Percentiles rank a stretch among this genome's conserved stretches.
phyloP scores from a whole-genome alignment of 2,329 filamentous ascomycete genomes.

The Elsinoe australis region DNA sequence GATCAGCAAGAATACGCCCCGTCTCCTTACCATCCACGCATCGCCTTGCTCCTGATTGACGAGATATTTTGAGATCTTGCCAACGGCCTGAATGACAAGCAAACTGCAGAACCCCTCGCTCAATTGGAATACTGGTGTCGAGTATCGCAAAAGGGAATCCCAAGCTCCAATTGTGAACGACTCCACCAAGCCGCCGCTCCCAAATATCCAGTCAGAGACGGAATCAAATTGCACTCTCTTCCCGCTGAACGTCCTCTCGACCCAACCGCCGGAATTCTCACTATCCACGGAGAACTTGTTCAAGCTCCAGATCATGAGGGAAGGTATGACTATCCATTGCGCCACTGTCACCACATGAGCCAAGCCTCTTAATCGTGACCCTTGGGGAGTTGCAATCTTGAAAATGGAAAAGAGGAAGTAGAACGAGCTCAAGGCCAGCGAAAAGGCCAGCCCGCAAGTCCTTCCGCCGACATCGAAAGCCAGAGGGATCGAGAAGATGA shows the following conservation, averaged over 20 bases:
- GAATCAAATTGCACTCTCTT: constrained; percentile 57
- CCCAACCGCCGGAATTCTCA: constrained; percentile 64
- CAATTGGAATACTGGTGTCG: constrained; percentile 88
- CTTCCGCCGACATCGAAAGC: constrained; percentile 96
- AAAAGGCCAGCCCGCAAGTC: constrained; percentile 90
- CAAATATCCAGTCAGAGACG: constrained; percentile 78
- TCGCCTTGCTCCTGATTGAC: constrained; percentile 91
- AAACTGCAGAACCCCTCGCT: constrained; percentile 94
- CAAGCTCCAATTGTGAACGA: constrained; percentile 72
- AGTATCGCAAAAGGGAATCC: constrained; percentile 83
- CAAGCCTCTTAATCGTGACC: constrained; percentile 64
- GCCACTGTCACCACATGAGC: constrained; percentile 62
- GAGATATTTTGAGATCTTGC: constrained; percentile 89
- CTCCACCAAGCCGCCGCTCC: constrained; percentile 74
- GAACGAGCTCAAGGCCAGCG: constrained; percentile 77
- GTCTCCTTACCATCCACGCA: constrained; percentile 76
- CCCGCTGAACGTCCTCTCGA: constrained; percentile 66
- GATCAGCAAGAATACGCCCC: too few species aligned
- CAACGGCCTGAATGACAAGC: constrained; percentile 87
- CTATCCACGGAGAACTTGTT: constrained; percentile 91
- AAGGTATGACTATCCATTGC: constrained; percentile 81
- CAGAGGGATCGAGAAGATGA: constrained; percentile 91
- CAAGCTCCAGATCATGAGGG: constrained; percentile 86
- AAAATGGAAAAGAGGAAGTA: constrained; percentile 82
- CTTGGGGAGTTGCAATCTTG: constrained; percentile 71